Percentiles rank a stretch among this genome's conserved stretches.
Evolutionary conservation across 2,329 filamentous ascomycete species (phyloP).

Genomic region (Aspergillus persii): DNA sequence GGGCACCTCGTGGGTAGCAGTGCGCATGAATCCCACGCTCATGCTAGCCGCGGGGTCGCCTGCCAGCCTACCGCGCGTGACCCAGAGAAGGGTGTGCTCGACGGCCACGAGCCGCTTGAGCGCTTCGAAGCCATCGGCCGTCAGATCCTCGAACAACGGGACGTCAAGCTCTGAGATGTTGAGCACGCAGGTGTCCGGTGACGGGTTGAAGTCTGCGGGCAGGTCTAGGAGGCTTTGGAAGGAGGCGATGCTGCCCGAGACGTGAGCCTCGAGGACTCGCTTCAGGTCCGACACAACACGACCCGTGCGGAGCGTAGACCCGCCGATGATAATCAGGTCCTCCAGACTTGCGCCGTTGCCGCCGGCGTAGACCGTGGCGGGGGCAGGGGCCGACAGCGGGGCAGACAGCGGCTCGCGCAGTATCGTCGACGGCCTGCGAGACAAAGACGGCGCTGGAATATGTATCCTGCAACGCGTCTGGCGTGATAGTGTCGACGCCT

Average conservation of each 20-base stretch:
- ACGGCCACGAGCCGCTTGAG: not conserved
- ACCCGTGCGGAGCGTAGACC: not conserved
- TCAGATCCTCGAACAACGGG: slow-evolving; percentile 4
- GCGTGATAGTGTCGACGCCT: slow-evolving; percentile 14
- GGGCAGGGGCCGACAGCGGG: no score
- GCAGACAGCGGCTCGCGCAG: slow-evolving; percentile 27
- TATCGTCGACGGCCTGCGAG: slow-evolving; percentile 34
- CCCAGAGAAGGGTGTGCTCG: not conserved
- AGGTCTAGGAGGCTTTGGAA: not conserved
- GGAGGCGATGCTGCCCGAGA: not conserved
- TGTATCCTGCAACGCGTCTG: not conserved
- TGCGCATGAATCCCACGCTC: no score
- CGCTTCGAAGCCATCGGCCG: not conserved
- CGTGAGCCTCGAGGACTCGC: not conserved
- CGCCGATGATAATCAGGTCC: slow-evolving; percentile 6
- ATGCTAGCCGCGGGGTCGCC: no score
- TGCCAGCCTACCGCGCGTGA: not conserved
- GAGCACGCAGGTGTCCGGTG: not conserved
- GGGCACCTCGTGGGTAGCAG: no score
- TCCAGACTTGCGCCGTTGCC: not conserved
- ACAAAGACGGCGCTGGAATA: slow-evolving; percentile 30
- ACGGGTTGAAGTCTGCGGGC: not conserved
- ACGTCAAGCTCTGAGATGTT: not conserved
- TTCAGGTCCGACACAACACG: not conserved
- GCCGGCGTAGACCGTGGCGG: no score